Evolutionary conservation across 2,329 filamentous ascomycete genomes (phyloP).

Genomic region (Pseudogymnoascus destructans): DNA sequence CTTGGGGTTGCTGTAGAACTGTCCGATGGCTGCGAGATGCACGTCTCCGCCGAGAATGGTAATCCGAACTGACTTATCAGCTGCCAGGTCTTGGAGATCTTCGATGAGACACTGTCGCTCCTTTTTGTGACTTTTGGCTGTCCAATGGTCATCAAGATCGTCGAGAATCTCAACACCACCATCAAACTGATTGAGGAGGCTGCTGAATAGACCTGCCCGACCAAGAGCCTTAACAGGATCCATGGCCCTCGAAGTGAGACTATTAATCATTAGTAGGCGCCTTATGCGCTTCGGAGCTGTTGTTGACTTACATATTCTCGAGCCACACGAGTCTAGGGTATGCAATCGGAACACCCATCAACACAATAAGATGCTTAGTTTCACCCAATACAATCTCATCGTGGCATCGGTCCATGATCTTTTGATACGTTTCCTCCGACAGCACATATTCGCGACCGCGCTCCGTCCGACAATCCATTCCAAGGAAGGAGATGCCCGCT

Average conservation of each 20-base stretch:
- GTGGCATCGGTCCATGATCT: conserved; percentile 75
- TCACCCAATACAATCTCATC: conserved; percentile 70
- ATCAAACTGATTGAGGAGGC: conserved; percentile 77
- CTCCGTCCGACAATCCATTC: conserved; percentile 84
- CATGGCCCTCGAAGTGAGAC: conserved; percentile 71
- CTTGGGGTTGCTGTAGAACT: conserved; percentile 89
- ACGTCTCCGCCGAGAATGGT: conserved; percentile 93
- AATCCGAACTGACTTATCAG: conserved; percentile 80
- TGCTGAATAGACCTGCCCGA: conserved; percentile 65
- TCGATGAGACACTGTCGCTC: conserved; percentile 80
- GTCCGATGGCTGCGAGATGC: conserved; percentile 80
- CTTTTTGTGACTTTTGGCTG: conserved; percentile 82
- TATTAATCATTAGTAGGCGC: conserved; percentile 30
- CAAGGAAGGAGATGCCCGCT: conserved; percentile 65
- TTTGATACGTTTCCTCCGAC: conserved; percentile 67
- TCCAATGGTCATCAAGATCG: conserved; percentile 95
- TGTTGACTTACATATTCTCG: conserved; percentile 48
- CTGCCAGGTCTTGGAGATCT: conserved; percentile 84
- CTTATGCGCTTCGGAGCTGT: background rate
- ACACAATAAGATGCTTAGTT: conserved; percentile 78
- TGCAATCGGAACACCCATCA: conserved; percentile 72
- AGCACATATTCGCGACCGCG: conserved; percentile 72
- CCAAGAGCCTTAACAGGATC: conserved; percentile 82
- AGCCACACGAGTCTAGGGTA: conserved; percentile 66
- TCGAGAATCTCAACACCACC: conserved; percentile 85